These are phyloP conservation scores for Pichia gijzeniarum DNA, from an alignment of 805 yeast species.

Conservation along the genomic window DNA sequence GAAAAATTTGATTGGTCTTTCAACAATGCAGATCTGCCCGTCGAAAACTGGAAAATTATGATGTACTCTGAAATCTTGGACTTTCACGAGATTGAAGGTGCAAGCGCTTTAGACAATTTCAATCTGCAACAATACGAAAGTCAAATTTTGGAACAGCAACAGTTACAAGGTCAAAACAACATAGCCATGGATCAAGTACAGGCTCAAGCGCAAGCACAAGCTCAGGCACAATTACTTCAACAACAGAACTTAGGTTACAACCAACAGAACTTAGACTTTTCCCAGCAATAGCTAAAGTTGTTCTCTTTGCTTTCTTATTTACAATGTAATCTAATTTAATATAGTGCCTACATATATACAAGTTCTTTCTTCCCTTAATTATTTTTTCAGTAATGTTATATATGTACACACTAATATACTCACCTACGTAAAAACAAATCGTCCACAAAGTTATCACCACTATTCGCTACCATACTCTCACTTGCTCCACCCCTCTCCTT, in stretches of 20 bases:
- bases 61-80: conserved; percentile 96
- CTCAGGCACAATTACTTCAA: conserved; percentile 3
- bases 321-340: neutral
- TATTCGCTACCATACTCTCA: neutral
- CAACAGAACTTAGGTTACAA: neutral
- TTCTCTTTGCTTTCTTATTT: neutral
- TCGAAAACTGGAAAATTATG: conserved; percentile 98
- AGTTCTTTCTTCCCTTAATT: neutral
- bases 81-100: conserved; percentile 80
- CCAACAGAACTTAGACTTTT: neutral
- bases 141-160: conserved; percentile 24
- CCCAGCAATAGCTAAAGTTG: too few species aligned
- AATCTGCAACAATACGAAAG: conserved; percentile 16
- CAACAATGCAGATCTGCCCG: conserved; percentile 95
- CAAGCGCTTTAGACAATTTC: conserved; percentile 20
- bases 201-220: neutral
- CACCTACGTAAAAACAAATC: neutral
- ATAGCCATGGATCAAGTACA: conserved; percentile 12
- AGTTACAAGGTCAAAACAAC: conserved; percentile 12
- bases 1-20: conserved; percentile 96
- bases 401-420: too few species aligned
- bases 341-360: too few species aligned
- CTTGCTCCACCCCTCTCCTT: neutral
- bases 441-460: neutral
- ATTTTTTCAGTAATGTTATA: too few species aligned